Evolutionary conservation across 169 alveolate species (phyloP).

Genomic region (Plasmodium knowlesi): DNA sequence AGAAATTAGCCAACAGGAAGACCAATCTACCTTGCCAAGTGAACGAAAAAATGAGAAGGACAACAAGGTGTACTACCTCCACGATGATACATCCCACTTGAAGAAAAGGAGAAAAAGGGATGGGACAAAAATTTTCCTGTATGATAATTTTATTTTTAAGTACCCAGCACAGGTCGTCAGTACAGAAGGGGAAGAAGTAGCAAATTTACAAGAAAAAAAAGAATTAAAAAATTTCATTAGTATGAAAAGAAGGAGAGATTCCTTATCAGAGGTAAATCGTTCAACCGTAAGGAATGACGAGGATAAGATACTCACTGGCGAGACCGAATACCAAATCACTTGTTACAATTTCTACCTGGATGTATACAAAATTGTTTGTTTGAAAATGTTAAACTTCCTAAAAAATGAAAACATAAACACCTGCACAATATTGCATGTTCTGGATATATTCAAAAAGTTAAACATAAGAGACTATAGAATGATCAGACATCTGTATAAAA

Average conservation of each 20-base stretch:
- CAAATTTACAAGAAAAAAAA: background rate
- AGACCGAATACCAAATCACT: background rate
- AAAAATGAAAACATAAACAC: slow-evolving; percentile 11
- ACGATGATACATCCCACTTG: slow-evolving; percentile 41
- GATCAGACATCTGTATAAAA: slow-evolving; percentile 25
- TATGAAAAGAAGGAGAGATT: background rate
- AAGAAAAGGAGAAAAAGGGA: slow-evolving; percentile 55
- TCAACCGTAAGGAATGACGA: background rate
- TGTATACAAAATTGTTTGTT: slow-evolving; percentile 40
- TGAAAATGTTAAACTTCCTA: slow-evolving; percentile 21
- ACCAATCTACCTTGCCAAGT: background rate
- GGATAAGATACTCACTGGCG: background rate
- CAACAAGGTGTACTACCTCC: slow-evolving; percentile 13
- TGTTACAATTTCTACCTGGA: slow-evolving; percentile 49
- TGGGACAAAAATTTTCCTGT: slow-evolving; percentile 20
- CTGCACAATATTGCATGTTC: background rate
- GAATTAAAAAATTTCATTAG: slow-evolving; percentile 12
- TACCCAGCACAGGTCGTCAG: slow-evolving; percentile 23
- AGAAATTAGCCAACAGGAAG: background rate
- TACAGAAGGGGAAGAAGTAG: background rate
- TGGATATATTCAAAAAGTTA: slow-evolving; percentile 59
- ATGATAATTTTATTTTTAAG: slow-evolving; percentile 47
- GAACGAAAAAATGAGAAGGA: background rate
- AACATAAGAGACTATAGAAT: slow-evolving; percentile 68
- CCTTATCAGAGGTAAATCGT: background rate